Evolutionary conservation across 2,329 filamentous ascomycete genomes (phyloP), one percentile per base, ranked within the genome.

Genomic region (Xylaria digitata): DNA sequence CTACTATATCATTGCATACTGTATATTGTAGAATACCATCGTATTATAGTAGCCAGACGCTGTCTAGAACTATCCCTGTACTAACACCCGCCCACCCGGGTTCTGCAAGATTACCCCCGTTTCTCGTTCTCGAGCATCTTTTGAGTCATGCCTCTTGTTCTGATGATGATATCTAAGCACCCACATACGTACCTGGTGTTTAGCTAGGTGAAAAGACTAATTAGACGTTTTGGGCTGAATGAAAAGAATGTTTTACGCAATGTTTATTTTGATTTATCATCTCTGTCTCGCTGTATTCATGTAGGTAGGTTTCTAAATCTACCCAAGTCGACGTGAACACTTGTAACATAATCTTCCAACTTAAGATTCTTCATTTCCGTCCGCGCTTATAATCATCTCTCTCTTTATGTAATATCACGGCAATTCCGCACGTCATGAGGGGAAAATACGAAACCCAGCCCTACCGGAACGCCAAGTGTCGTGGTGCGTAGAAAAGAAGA

Each of bases 11-110:
- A 60, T 23, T 53, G 53, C 63, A 56, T 48, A 50, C 58, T 67
- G 67, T 67, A 65, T 60, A 65, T 65, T 70, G 66, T 69, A 70
- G 40, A 68, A 60, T 66, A 66, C 52, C 60, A 57, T 53, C 55
- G 19, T 54, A 64, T 65, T 40, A 37, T 23, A 57, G 13, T 49
- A 65, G n/a, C 32, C 13, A 40, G 34, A 54, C 42, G 23, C 32
- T 17, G n/a, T 59, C 21, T 53, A 32, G 21, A 53, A 56, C 7
- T 13, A 43, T 17, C 6, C 34, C 34, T 66, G 56, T 67, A 67
- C 26, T 15, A 66, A 52, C 43, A 42, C 23, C 9, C 52, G 15
- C 23, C 26, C 3, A 46, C 42, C 23, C 50, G 23, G 13, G 6
- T 7, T n/a, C 52, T 26, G 15, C n/a, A 42, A 21, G 6, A 30